Conservation (phyloP, 345 rosid genomes). For the Populus ilicifolia region DNA sequence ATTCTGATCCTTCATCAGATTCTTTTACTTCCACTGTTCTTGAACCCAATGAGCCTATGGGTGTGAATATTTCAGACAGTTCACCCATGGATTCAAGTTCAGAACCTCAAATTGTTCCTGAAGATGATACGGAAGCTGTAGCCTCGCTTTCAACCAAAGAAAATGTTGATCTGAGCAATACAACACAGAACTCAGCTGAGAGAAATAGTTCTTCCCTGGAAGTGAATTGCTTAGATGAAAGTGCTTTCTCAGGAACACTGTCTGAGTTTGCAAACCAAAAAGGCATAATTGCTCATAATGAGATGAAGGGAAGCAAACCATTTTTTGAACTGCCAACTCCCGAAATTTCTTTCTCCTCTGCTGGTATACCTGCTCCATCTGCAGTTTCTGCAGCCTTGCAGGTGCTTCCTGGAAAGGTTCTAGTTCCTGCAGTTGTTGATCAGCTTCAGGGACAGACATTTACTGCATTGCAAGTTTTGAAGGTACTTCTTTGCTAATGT, state of each 20-base stretch:
- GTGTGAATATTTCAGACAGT: constrained; percentile 27
- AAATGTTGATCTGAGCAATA: constrained; percentile 30
- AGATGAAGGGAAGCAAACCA: constrained; percentile 23
- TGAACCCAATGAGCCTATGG: constrained; percentile 28
- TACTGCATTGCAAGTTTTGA: constrained; percentile 77
- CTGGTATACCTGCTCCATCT: constrained; percentile 92
- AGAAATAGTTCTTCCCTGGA: constrained; percentile 37
- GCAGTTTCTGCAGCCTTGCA: constrained; percentile 55
- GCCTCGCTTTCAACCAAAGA: constrained; percentile 32
- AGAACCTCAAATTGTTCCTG: constrained; percentile 33
- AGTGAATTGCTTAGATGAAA: constrained; percentile 32
- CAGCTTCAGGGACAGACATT: constrained; percentile 88
- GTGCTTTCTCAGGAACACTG: constrained; percentile 24
- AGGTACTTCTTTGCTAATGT: constrained; percentile 39
- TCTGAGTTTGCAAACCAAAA: constrained; percentile 32
- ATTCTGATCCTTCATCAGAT: constrained; percentile 16
- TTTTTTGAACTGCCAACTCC: constrained; percentile 34
- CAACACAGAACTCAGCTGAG: constrained; percentile 26
- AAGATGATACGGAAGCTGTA: constrained; percentile 22
- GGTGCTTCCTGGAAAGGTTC: constrained; percentile 68
- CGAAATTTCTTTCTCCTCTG: constrained; percentile 39
- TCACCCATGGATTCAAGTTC: constrained; percentile 33
- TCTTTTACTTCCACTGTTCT: constrained; percentile 23
- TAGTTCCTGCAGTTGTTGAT: constrained; percentile 78
- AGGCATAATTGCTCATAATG: constrained; percentile 28